Evolutionary conservation across 1,284 basidiomycete genomes (phyloP).

Genomic region (Heterobasidion parviporum): DNA sequence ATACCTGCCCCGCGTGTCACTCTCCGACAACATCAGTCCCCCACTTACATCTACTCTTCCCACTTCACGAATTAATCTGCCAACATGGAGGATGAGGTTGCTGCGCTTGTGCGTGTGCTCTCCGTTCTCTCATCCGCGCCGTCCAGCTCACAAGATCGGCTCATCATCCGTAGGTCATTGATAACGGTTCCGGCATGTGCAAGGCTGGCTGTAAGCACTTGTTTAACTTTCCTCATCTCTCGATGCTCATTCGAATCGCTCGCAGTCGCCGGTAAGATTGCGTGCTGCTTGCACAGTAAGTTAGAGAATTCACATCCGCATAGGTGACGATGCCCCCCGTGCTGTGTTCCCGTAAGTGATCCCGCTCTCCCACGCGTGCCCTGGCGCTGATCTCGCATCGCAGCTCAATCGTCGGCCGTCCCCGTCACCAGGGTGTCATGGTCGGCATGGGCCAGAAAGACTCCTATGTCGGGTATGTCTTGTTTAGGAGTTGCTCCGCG

Average conservation of each 20-base stretch:
- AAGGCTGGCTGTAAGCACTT: conserved; percentile 78
- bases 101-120: conserved; percentile 32
- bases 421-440: conserved; percentile 91
- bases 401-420: conserved; percentile 87
- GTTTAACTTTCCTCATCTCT: conserved; percentile 7
- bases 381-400: background rate
- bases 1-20: background rate
- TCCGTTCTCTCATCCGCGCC: background rate
- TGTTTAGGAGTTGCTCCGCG: conserved; percentile 1
- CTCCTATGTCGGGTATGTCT: conserved; percentile 73
- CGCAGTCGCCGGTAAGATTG: conserved; percentile 40
- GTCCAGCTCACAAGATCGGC: background rate
- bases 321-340: conserved; percentile 65
- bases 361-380: background rate
- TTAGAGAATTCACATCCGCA: background rate
- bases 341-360: conserved; percentile 59
- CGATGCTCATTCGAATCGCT: conserved; percentile 15
- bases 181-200: conserved; percentile 89
- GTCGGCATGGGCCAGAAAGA: conserved; percentile 85
- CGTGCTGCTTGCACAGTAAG: background rate
- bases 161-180: conserved; percentile 48
- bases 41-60: background rate
- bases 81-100: conserved; percentile 39
- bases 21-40: background rate
- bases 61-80: conserved; percentile 1